Conservation (phyloP, 2,329 filamentous ascomycete genomes). For the Beauveria sp. region DNA sequence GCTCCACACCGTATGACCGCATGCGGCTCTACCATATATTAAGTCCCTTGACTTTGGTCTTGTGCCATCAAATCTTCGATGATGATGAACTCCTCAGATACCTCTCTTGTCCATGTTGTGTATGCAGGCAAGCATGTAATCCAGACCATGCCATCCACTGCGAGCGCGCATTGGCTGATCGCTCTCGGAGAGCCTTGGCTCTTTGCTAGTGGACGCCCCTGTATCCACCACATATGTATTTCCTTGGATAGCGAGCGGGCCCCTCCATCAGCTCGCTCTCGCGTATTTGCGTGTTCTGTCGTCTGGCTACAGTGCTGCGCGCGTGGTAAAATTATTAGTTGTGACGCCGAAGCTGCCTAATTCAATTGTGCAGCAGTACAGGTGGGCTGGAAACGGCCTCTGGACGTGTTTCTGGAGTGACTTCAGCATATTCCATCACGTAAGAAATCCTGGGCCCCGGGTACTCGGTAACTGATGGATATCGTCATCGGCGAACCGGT, state of each 20-base stretch:
- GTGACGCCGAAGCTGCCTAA: not conserved
- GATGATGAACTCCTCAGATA: too few relatives aligned
- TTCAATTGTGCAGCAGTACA: not conserved
- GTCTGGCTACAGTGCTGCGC: not conserved
- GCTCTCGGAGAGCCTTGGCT: not conserved
- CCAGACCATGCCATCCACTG: not conserved
- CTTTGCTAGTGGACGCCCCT: slow-evolving; percentile 1
- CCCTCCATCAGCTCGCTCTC: not conserved
- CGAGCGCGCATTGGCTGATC: not conserved
- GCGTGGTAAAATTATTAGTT: not conserved
- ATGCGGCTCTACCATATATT: too few relatives aligned
- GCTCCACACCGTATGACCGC: too few relatives aligned
- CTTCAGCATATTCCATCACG: not conserved
- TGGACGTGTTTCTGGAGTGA: not conserved
- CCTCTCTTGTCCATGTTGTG: too few relatives aligned
- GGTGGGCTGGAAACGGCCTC: not conserved
- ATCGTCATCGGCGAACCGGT: not conserved
- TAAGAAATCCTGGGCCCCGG: not conserved
- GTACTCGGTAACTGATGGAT: not conserved
- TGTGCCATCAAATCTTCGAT: too few relatives aligned
- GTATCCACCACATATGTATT: not conserved
- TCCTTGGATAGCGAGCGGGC: not conserved
- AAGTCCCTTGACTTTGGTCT: too few relatives aligned
- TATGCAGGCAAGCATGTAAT: too few relatives aligned
- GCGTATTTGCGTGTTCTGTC: not conserved